Conservation (phyloP, 331 rosid species). For the Stylosanthes scabra region DNA sequence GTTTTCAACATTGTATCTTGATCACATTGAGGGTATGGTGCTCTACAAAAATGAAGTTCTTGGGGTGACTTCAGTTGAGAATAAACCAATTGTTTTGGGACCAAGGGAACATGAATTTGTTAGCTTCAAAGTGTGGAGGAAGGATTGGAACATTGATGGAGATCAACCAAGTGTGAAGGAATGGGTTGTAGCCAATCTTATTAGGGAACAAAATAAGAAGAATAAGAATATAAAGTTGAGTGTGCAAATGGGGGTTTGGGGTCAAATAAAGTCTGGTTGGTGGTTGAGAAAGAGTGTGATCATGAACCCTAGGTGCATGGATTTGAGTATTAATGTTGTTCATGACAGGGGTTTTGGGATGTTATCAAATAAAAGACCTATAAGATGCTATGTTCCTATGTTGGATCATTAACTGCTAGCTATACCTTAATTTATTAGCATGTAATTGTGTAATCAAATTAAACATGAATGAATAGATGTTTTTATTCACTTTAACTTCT, state of each 20-base stretch:
- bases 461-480: background rate
- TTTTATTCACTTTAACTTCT: background rate
- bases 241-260: background rate
- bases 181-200: background rate
- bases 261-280: background rate
- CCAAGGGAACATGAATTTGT: background rate
- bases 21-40: background rate
- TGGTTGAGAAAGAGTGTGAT: background rate
- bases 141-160: background rate
- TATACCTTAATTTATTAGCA: background rate
- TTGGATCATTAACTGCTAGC: background rate
- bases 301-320: background rate
- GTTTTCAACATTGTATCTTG: background rate
- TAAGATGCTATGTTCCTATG: background rate
- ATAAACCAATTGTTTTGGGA: background rate
- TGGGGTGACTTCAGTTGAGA: background rate
- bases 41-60: background rate
- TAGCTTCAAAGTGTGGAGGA: background rate
- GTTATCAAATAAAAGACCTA: background rate
- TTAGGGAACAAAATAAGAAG: background rate
- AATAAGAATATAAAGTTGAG: background rate
- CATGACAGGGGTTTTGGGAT: background rate
- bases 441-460: background rate
- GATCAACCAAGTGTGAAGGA: background rate
- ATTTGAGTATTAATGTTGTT: background rate